Percentiles rank a stretch among this genome's conserved stretches.
These are phyloP conservation scores for Paulownia fortunei DNA, from an alignment of 257 asterid species.

Conservation along the genomic window DNA sequence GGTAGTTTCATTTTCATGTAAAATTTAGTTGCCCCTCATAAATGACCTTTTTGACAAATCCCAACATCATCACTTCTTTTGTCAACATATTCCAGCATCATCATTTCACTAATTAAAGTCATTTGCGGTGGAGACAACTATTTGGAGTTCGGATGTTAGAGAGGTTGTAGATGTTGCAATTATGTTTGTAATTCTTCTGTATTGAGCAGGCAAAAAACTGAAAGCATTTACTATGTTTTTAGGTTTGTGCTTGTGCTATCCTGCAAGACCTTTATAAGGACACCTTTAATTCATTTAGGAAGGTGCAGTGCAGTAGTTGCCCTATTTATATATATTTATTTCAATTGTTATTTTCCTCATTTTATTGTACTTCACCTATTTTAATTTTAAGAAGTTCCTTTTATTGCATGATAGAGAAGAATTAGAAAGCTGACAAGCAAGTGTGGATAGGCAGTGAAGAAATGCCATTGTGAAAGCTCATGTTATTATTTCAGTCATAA, in stretches of 20 bases:
- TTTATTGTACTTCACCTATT: neutral
- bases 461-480: neutral
- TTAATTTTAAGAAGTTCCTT: neutral
- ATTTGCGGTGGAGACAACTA: constrained; percentile 2
- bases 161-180: neutral
- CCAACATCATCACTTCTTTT: neutral
- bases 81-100: neutral
- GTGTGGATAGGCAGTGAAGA: neutral
- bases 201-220: neutral
- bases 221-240: neutral
- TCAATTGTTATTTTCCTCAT: neutral
- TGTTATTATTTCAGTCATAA: neutral
- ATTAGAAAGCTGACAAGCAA: neutral
- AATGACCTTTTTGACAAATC: neutral
- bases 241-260: neutral
- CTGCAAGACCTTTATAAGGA: neutral
- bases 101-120: neutral
- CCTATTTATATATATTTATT: neutral
- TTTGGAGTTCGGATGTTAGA: neutral
- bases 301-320: neutral
- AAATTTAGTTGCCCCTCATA: neutral
- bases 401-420: neutral
- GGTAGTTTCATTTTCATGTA: constrained; percentile 1
- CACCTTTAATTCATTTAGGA: neutral
- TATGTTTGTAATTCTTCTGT: constrained; percentile 6